Evolutionary conservation across 305 asterid genomes (phyloP).

Genomic region (Fraxinus floribunda): DNA sequence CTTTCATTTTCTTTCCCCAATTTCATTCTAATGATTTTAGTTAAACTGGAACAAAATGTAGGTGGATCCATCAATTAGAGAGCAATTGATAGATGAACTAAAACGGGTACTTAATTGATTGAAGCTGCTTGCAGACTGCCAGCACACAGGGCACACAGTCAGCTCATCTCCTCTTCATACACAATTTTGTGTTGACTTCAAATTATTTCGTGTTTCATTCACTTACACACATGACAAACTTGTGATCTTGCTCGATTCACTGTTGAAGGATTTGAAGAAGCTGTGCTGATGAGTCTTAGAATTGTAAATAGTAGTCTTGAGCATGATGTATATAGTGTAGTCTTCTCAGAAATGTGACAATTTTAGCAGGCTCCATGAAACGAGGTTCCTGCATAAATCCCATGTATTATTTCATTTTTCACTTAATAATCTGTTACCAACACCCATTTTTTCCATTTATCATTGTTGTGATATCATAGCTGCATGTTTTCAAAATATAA

Average conservation of each 20-base stretch:
- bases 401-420: constrained; percentile 25
- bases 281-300: not conserved
- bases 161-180: not conserved
- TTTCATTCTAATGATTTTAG: not conserved
- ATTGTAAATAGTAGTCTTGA: constrained; percentile 31
- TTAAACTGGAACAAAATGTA: constrained; percentile 24
- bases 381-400: constrained; percentile 11
- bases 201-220: not conserved
- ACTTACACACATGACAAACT: not conserved
- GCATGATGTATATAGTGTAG: constrained; percentile 15
- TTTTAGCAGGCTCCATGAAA: constrained; percentile 18
- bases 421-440: constrained; percentile 2
- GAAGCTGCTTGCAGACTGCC: not conserved
- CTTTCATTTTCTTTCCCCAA: not conserved
- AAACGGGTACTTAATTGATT: constrained; percentile 42
- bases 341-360: constrained; percentile 3
- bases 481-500: not conserved
- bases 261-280: constrained; percentile 6
- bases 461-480: not conserved
- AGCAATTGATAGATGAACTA: constrained; percentile 42
- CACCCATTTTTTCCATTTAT: constrained; percentile 13
- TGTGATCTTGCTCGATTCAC: not conserved
- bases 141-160: not conserved
- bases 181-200: not conserved
- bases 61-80: constrained; percentile 45